Percentiles rank a stretch among this genome's conserved stretches.
Conservation (phyloP, 768 basidiomycete genomes). For the Suillus subalutaceus region DNA sequence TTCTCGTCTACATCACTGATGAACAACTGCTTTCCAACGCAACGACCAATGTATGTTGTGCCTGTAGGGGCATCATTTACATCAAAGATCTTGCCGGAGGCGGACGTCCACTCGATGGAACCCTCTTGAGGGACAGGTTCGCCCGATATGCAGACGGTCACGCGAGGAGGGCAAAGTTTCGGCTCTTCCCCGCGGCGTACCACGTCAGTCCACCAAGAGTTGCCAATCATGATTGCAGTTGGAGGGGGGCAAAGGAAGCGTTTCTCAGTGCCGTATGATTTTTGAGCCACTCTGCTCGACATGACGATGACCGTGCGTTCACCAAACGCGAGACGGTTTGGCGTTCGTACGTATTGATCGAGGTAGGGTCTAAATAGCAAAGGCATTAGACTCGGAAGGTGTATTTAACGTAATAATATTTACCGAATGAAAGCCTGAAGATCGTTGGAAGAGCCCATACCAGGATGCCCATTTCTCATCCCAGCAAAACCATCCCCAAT, state of each 20-base stretch:
- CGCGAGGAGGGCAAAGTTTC: constrained; percentile 75
- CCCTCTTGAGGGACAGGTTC: constrained; percentile 87
- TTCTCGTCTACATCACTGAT: constrained; percentile 95
- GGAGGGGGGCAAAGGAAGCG: constrained; percentile 94
- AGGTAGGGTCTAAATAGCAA: constrained; percentile 63
- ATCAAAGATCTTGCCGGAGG: constrained; percentile 84
- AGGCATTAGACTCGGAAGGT: constrained; percentile 18
- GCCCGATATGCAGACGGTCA: constrained; percentile 90
- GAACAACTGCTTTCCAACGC: constrained; percentile 92
- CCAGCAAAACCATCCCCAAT: constrained; percentile 66
- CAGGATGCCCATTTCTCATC: constrained; percentile 61
- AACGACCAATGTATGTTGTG: constrained; percentile 90
- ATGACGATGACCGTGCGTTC: constrained; percentile 95
- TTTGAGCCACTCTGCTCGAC: constrained; percentile 98
- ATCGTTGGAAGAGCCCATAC: constrained; percentile 67
- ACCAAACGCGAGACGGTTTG: constrained; percentile 86
- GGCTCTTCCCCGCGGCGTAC: constrained; percentile 73
- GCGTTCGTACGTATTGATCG: constrained; percentile 82
- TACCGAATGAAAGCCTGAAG: constrained; percentile 82
- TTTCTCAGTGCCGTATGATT: constrained; percentile 96
- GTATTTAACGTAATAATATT: constrained; percentile 27
- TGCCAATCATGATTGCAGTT: constrained; percentile 91
- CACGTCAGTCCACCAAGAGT: constrained; percentile 91
- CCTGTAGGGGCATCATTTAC: constrained; percentile 76
- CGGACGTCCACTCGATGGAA: constrained; percentile 84